Base-by-base conservation (phyloP, 495 filamentous ascomycete species). In the Talaromyces stipitatus region DNA sequence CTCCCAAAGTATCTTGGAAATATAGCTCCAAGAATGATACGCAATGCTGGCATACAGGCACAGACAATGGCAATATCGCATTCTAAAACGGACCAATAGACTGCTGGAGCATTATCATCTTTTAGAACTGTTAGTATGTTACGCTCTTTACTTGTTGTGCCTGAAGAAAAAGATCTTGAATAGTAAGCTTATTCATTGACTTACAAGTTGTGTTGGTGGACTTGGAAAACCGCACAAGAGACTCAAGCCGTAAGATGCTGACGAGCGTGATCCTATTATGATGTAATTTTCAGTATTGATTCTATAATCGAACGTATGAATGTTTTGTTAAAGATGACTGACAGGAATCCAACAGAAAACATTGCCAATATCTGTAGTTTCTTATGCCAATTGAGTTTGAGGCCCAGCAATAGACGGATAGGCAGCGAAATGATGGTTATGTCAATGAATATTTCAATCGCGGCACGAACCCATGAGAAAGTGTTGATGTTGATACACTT, bases 281-380 rank as follows among this genome's bases (percentile, higher is more conserved):
- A n/a, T 5, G 10, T 55, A 14, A 6, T 30, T 14, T 36, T 54
- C 20, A 30, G 16, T 51, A 6, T 46, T 47, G 18, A 26, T 18
- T 47, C 23, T 26, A 47, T 9, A 20, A 57, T n/a, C 46, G 3
- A 43, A 16, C 18, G 28, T n/a, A n/a, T n/a, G 23, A 47, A 48
- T 24, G 27, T 53, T 43, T 27, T 32, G 29, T 43, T 52, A 12
- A 24, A 46, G n/a, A n/a, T 12, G 36, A 67, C 71, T 59, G 66
- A 82, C 79, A 83, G 72, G 20, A 80, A 68, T 10, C 81, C 81
- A 16, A 81, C 67, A 3, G 68, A 67, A 61, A 84, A 82, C 66
- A 84, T 78, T 6, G 80, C 22, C 36, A 72, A 69, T 30, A 83
- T 65, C n/a, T 68, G 70, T 8, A 75, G 52, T 61, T 80, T 83